phyloP scores from a whole-genome alignment of 495 filamentous ascomycete genomes.

The Annulohypoxylon nitens region DNA sequence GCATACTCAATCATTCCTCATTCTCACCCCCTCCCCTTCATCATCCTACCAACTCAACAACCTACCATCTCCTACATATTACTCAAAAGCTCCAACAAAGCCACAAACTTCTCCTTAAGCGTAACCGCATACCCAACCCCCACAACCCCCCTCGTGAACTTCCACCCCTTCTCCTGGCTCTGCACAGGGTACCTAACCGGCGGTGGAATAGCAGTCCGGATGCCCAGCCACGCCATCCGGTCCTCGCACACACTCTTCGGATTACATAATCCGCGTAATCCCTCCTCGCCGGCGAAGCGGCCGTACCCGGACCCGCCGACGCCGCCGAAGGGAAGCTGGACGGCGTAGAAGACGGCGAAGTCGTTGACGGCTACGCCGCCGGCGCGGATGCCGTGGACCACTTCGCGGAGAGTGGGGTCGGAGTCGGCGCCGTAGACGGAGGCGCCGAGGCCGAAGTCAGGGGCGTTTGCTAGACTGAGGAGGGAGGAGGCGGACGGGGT shows the following conservation, averaged over 20 bases:
- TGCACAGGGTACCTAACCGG: conserved; percentile 84
- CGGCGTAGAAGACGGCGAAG: conserved; percentile 91
- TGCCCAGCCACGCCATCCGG: conserved; percentile 67
- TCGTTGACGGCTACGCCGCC: conserved; percentile 97
- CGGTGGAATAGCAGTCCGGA: conserved; percentile 82
- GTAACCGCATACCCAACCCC: conserved; percentile 66
- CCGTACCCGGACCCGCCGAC: conserved; percentile 90
- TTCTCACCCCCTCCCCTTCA: background rate
- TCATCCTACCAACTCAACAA: background rate
- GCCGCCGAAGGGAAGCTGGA: conserved; percentile 93
- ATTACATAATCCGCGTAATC: conserved; percentile 86
- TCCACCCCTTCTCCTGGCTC: conserved; percentile 65
- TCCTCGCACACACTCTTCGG: conserved; percentile 87
- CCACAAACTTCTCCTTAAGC: conserved; percentile 54
- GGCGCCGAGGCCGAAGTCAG: conserved; percentile 81
- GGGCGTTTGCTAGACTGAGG: conserved; percentile 80
- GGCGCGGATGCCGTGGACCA: conserved; percentile 76
- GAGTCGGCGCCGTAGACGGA: conserved; percentile 80
- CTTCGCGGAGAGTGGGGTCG: conserved; percentile 57
- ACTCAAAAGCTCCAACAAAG: conserved; percentile 57
- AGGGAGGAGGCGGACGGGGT: conserved; percentile 66
- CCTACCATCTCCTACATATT: conserved; percentile 47
- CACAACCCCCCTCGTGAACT: conserved; percentile 68
- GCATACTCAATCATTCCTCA: conserved; percentile 20
- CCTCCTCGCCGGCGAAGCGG: conserved; percentile 91